Conservation (phyloP, 805 yeast genomes). For the Yarrowia sp. region DNA sequence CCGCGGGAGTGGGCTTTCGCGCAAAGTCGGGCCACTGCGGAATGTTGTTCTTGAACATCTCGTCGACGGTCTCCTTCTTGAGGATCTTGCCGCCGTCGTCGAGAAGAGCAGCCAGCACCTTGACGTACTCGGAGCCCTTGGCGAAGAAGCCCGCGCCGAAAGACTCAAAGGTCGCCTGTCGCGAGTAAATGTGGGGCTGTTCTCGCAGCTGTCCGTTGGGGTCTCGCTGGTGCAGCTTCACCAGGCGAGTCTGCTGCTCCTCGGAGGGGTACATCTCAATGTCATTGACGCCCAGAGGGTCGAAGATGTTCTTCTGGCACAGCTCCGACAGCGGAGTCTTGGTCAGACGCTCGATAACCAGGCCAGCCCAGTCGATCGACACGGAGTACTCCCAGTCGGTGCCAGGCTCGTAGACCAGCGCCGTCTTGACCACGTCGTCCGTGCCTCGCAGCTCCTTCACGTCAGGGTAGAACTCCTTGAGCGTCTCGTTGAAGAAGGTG, state of each 20-base stretch:
- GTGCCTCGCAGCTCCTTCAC: conserved; percentile 29
- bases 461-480: conserved; percentile 26
- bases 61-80: conserved; percentile 38
- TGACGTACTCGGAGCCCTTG: conserved; percentile 44
- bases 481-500: conserved; percentile 36
- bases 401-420: conserved; percentile 44
- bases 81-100: conserved; percentile 44
- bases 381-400: conserved; percentile 41
- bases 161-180: background rate
- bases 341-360: conserved; percentile 37
- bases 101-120: conserved; percentile 43
- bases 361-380: conserved; percentile 44
- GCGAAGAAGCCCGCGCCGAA: conserved; percentile 45
- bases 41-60: conserved; percentile 41
- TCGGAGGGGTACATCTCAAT: conserved; percentile 36
- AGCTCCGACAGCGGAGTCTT: conserved; percentile 35
- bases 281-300: conserved; percentile 38
- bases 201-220: conserved; percentile 29
- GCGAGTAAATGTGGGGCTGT: background rate
- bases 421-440: conserved; percentile 33
- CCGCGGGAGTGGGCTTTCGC: conserved; percentile 22
- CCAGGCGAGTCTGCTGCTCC: conserved; percentile 32
- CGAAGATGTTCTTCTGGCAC: conserved; percentile 30
- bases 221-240: conserved; percentile 34
- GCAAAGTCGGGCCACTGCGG: conserved; percentile 37